phyloP scores from a whole-genome alignment of 139 green algal genomes.

The Tetradesmus lagerheimii region DNA sequence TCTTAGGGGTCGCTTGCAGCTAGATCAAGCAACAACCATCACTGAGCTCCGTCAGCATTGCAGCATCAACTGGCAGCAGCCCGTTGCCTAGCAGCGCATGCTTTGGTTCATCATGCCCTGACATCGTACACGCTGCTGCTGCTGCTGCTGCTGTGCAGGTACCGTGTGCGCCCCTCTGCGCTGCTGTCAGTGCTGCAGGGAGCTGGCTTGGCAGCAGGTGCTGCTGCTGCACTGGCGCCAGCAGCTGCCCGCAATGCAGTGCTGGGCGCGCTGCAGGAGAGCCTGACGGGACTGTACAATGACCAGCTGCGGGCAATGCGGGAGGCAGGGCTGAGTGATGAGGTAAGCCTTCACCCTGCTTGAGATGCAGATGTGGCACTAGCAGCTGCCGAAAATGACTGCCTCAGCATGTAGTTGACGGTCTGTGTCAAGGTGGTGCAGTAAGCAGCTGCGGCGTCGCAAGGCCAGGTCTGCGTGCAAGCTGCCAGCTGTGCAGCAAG shows the following conservation, averaged over 20 bases:
- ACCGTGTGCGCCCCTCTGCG: constrained; percentile 53
- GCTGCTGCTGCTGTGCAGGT: neutral
- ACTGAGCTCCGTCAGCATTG: too few species aligned
- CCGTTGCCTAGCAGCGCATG: neutral
- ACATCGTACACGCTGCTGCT: neutral
- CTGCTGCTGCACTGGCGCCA: constrained; percentile 40
- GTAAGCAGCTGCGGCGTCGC: too few species aligned
- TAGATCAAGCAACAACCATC: too few species aligned
- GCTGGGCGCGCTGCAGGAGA: constrained; percentile 63
- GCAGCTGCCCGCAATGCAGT: constrained; percentile 29
- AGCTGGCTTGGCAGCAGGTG: constrained; percentile 48
- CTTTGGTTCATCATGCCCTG: too few species aligned
- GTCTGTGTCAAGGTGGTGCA: too few species aligned
- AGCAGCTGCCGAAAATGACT: too few species aligned
- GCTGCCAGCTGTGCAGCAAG: too few species aligned
- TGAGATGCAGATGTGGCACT: too few species aligned
- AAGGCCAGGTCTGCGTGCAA: too few species aligned
- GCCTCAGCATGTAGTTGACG: too few species aligned
- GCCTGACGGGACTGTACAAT: constrained; percentile 70
- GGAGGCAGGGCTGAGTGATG: constrained; percentile 47
- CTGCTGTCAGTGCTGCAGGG: constrained; percentile 39
- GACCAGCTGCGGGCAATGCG: constrained; percentile 68
- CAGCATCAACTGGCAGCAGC: neutral
- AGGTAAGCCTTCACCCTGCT: too few species aligned
- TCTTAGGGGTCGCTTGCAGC: too few species aligned